phyloP scores from a whole-genome alignment of 352 stramenopile genomes.

The Pythium guiyangense region DNA sequence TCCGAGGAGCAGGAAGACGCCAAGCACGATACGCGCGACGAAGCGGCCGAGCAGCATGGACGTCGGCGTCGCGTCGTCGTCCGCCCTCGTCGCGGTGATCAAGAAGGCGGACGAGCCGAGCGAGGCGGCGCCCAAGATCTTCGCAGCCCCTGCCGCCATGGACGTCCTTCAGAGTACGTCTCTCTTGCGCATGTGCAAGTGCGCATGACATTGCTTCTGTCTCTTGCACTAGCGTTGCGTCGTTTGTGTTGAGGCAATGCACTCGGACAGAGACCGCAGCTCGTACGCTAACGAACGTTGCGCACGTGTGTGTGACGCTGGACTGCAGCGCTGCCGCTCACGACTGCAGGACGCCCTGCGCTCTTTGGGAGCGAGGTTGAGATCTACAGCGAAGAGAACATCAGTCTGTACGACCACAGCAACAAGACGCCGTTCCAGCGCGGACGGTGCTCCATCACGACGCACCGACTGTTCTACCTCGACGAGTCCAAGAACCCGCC shows the following conservation, averaged over 20 bases:
- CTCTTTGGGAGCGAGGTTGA: constrained; percentile 83
- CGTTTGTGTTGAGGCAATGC: background rate
- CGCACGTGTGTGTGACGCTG: background rate
- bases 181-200: background rate
- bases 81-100: background rate
- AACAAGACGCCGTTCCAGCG: constrained; percentile 69
- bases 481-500: constrained; percentile 47
- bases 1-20: background rate
- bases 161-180: constrained; percentile 64
- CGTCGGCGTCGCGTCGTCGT: background rate
- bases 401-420: constrained; percentile 77
- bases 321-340: constrained; percentile 57
- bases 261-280: too few relatives aligned
- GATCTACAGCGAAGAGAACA: constrained; percentile 84
- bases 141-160: constrained; percentile 32
- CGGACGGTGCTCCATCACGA: constrained; percentile 77
- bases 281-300: background rate
- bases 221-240: background rate
- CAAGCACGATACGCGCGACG: background rate
- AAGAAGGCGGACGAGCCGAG: constrained; percentile 14
- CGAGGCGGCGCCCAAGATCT: constrained; percentile 12
- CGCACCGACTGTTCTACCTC: constrained; percentile 82
- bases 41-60: constrained; percentile 2
- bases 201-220: background rate
- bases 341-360: constrained; percentile 55